These are phyloP conservation scores for Blepharisma stoltei DNA, from an alignment of 73 alveolate species.

Conservation along the genomic window DNA sequence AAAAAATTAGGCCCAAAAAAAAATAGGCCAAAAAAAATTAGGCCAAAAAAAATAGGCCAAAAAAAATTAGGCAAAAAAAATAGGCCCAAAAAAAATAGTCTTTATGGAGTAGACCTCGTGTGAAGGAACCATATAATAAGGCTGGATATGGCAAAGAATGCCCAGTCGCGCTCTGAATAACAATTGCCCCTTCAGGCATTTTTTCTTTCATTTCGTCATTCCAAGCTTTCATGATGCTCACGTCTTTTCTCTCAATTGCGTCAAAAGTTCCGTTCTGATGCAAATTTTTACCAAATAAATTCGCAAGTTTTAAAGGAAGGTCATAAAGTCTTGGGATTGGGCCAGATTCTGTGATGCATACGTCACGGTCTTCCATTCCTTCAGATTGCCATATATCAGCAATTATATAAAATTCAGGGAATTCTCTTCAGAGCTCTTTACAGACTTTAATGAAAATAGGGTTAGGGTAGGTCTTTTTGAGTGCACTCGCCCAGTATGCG, in stretches of 20 bases:
- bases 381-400: slow-evolving; percentile 97
- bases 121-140: slow-evolving; percentile 61
- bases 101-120: no score
- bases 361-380: slow-evolving; percentile 84
- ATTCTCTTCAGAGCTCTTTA: slow-evolving; percentile 80
- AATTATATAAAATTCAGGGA: slow-evolving; percentile 85
- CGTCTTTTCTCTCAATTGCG: slow-evolving; percentile 46
- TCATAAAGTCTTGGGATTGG: slow-evolving; percentile 91
- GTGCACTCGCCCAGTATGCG: slow-evolving; percentile 87
- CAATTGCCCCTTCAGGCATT: slow-evolving; percentile 88
- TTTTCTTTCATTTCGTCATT: slow-evolving; percentile 57
- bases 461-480: slow-evolving; percentile 83
- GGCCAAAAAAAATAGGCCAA: no score
- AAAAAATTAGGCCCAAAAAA: no score
- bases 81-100: no score
- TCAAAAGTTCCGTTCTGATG: slow-evolving; percentile 72
- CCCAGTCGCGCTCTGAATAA: slow-evolving; percentile 84
- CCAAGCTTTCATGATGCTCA: slow-evolving; percentile 63
- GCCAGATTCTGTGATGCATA: slow-evolving; percentile 85
- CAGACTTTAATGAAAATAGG: slow-evolving; percentile 92
- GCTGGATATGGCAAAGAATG: slow-evolving; percentile 96
- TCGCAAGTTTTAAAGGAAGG: slow-evolving; percentile 80
- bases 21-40: no score
- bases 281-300: slow-evolving; percentile 88
- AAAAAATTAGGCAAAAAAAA: no score